Evolutionary conservation across 192 early-diverging fungal genomes (phyloP).

Genomic region (Chytriomyces sp.): DNA sequence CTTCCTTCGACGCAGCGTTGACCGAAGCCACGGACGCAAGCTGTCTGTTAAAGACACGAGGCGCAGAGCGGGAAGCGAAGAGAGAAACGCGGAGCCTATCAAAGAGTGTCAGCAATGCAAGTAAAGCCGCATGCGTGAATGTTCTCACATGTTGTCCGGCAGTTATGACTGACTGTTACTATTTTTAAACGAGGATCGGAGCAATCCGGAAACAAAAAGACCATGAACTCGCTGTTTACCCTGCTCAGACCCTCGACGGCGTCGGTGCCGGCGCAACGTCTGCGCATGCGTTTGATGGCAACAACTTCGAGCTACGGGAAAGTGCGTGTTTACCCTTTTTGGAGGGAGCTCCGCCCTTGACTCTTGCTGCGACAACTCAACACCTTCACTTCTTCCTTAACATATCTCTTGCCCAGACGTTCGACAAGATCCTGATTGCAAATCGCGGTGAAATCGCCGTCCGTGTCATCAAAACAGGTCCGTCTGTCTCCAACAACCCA

Average conservation of each 20-base stretch:
- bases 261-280: not conserved
- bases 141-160: not conserved
- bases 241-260: not conserved
- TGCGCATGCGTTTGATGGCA: not conserved
- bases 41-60: not conserved
- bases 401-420: slow-evolving; percentile 44
- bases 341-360: not conserved
- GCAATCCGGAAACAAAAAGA: not conserved
- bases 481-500: not conserved
- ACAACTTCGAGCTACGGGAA: slow-evolving; percentile 1
- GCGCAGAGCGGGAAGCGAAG: not conserved
- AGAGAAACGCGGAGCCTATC: not conserved
- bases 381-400: not conserved
- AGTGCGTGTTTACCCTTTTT: not conserved
- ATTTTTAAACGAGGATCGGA: not conserved
- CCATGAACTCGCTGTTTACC: not conserved
- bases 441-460: slow-evolving; percentile 96
- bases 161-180: too few species aligned
- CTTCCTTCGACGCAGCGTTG: slow-evolving; percentile 32
- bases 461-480: slow-evolving; percentile 83
- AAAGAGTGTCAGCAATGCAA: not conserved
- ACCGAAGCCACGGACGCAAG: slow-evolving; percentile 23
- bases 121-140: not conserved
- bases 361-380: not conserved
- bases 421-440: slow-evolving; percentile 90